Evolutionary conservation across 2,329 filamentous ascomycete genomes (phyloP).

Genomic region (Claviceps citrina): DNA sequence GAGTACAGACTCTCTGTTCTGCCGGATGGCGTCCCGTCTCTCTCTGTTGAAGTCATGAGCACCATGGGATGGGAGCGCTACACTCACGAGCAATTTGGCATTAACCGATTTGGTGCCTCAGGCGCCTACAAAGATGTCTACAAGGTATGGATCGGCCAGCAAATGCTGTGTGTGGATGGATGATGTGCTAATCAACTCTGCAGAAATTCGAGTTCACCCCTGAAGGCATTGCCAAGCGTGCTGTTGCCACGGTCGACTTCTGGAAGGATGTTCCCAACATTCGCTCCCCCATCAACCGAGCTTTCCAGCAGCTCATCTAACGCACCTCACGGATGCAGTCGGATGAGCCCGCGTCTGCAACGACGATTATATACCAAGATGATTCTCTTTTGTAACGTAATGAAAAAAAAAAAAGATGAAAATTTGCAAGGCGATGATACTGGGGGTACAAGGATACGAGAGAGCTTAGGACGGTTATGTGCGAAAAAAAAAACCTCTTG

Average conservation of each 20-base stretch:
- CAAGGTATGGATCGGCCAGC: constrained; percentile 42
- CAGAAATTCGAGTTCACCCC: constrained; percentile 99
- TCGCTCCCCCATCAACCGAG: constrained; percentile 89
- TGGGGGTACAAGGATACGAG: constrained; percentile 12
- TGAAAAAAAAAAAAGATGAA: constrained; percentile 5
- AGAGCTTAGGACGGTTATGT: constrained; percentile 8
- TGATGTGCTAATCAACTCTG: constrained; percentile 22
- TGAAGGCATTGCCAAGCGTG: constrained; percentile 91
- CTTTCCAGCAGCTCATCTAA: constrained; percentile 95
- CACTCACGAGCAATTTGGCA: constrained; percentile 96
- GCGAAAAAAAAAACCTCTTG: constrained; percentile 11
- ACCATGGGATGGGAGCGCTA: constrained; percentile 99
- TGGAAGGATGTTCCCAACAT: constrained; percentile 88
- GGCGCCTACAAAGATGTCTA: constrained; percentile 97
- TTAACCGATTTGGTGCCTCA: constrained; percentile 97
- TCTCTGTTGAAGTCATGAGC: constrained; percentile 92
- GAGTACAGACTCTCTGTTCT: constrained; percentile 88
- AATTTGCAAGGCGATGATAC: constrained; percentile 13
- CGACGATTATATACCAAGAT: constrained; percentile 1
- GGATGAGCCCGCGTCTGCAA: not conserved
- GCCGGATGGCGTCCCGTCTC: constrained; percentile 80
- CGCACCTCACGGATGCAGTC: not conserved
- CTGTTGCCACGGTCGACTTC: constrained; percentile 82
- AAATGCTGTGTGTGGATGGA: not conserved
- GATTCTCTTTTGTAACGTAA: constrained; percentile 7